A percentile compares a stretch with the other conserved stretches of the same genome.
Conservation (phyloP, 139 green algal species). For the Micromonas commoda region DNA sequence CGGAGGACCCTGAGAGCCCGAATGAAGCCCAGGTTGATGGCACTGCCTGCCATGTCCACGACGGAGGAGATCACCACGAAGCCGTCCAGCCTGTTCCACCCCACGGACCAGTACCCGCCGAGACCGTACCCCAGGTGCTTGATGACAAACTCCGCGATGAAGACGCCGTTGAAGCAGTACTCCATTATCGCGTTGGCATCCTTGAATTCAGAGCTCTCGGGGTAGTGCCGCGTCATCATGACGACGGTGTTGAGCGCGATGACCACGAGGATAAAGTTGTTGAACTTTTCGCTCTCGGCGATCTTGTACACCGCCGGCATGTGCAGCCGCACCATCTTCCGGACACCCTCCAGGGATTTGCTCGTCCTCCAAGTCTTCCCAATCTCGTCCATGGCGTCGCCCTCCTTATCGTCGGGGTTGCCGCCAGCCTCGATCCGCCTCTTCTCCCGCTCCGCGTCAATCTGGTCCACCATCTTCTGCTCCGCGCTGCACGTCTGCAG, state of each 20-base stretch:
- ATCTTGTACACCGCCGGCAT: too few species aligned
- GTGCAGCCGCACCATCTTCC: too few species aligned
- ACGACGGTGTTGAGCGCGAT: background rate
- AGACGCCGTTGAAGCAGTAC: constrained; percentile 9
- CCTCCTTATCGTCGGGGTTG: too few species aligned
- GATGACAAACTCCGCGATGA: constrained; percentile 30
- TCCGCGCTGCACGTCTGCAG: constrained; percentile 1
- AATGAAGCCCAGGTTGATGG: background rate
- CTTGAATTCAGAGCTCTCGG: too few species aligned
- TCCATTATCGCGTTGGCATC: background rate
- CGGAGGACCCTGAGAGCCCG: constrained; percentile 18
- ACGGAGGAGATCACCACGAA: constrained; percentile 17
- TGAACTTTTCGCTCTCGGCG: too few species aligned
- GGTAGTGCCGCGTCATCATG: constrained; percentile 4
- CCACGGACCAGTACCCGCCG: constrained; percentile 15
- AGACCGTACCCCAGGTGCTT: constrained; percentile 28
- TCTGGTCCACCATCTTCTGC: constrained; percentile 3
- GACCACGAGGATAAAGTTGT: too few species aligned
- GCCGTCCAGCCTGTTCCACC: constrained; percentile 29
- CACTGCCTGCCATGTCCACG: constrained; percentile 13
- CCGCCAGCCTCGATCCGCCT: too few species aligned
- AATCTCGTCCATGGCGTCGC: too few species aligned
- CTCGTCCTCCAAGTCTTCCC: too few species aligned
- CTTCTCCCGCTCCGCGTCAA: background rate
- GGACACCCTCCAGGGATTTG: too few species aligned